Percentiles rank a stretch among this genome's conserved stretches.
Evolutionary conservation across 2,329 filamentous ascomycete genomes (phyloP).

Genomic region (Cordyceps fumosorosea): DNA sequence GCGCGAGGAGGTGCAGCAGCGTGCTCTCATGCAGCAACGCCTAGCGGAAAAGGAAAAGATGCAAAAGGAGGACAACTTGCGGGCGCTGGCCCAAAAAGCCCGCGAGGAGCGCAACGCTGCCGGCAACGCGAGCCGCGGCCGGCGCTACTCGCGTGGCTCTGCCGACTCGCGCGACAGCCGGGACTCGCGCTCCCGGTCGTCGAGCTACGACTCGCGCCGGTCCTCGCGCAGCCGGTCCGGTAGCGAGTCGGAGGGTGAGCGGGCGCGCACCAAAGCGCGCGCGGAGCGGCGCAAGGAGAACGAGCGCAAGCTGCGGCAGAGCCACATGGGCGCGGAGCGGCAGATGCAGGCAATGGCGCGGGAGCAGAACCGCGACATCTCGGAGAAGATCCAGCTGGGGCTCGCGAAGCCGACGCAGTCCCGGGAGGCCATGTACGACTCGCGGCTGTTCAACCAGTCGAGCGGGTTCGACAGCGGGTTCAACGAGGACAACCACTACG

Average conservation of each 20-base stretch:
- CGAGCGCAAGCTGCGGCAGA: conserved; percentile 85
- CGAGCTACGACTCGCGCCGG: conserved; percentile 25
- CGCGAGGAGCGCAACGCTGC: conserved; percentile 65
- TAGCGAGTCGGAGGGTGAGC: conserved; percentile 62
- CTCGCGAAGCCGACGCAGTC: conserved; percentile 90
- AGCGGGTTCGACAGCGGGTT: conserved; percentile 87
- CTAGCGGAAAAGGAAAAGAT: conserved; percentile 94
- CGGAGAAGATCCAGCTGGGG: conserved; percentile 91
- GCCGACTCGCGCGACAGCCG: conserved; percentile 32
- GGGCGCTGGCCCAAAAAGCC: conserved; percentile 82
- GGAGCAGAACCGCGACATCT: conserved; percentile 94
- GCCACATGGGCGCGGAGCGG: conserved; percentile 90
- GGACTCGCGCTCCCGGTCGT: conserved; percentile 34
- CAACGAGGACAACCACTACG: conserved; percentile 96
- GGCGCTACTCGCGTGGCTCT: conserved; percentile 27
- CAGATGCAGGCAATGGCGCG: conserved; percentile 87
- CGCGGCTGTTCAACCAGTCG: conserved; percentile 86
- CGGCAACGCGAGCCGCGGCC: conserved; percentile 41
- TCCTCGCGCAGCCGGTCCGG: conserved; percentile 35
- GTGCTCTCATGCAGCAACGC: conserved; percentile 90
- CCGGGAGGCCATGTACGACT: conserved; percentile 95
- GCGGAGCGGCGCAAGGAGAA: conserved; percentile 74
- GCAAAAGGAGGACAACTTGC: conserved; percentile 87
- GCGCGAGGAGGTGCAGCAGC: conserved; percentile 87
- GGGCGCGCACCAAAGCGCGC: conserved; percentile 70